Evolutionary conservation across 2,329 filamentous ascomycete genomes (phyloP).

Genomic region (Tolypocladium album): DNA sequence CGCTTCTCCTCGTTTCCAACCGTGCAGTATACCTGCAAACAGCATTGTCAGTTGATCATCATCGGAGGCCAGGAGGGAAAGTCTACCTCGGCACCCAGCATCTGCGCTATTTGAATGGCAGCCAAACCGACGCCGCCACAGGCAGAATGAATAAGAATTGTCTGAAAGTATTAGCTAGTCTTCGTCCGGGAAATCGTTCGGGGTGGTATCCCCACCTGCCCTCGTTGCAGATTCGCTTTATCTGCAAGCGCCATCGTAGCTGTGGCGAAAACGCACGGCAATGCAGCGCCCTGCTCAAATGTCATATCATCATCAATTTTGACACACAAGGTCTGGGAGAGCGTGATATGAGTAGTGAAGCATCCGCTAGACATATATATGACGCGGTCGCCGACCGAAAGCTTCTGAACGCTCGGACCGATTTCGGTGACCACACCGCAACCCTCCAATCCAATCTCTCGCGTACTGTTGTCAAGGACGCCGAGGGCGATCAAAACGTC

Average conservation of each 20-base stretch:
- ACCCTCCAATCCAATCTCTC: slow-evolving; percentile 17
- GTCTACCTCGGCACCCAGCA: slow-evolving; percentile 19
- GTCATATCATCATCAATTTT: slow-evolving; percentile 23
- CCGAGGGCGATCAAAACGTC: slow-evolving; percentile 28
- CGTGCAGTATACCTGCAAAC: slow-evolving; percentile 23
- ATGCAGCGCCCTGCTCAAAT: slow-evolving; percentile 23
- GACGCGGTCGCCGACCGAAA: slow-evolving; percentile 23
- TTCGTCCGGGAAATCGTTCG: neutral
- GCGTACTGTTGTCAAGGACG: slow-evolving; percentile 10
- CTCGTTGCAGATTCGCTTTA: slow-evolving; percentile 14
- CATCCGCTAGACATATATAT: slow-evolving; percentile 11
- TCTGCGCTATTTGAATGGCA: slow-evolving; percentile 11
- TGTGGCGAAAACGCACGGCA: slow-evolving; percentile 23
- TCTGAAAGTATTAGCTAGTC: slow-evolving; percentile 4
- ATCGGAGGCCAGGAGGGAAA: neutral
- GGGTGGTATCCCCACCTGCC: slow-evolving; percentile 5
- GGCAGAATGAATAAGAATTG: slow-evolving; percentile 23
- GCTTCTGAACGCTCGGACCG: slow-evolving; percentile 12
- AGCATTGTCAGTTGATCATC: neutral
- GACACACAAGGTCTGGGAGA: slow-evolving; percentile 11
- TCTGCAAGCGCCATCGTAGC: slow-evolving; percentile 20
- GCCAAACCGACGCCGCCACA: slow-evolving; percentile 20
- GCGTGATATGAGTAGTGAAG: slow-evolving; percentile 17
- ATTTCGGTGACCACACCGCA: slow-evolving; percentile 18
- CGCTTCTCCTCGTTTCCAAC: slow-evolving; percentile 23